Evolutionary conservation across 2,329 filamentous ascomycete genomes (phyloP).

Genomic region (Albophoma yamanashiensis): DNA sequence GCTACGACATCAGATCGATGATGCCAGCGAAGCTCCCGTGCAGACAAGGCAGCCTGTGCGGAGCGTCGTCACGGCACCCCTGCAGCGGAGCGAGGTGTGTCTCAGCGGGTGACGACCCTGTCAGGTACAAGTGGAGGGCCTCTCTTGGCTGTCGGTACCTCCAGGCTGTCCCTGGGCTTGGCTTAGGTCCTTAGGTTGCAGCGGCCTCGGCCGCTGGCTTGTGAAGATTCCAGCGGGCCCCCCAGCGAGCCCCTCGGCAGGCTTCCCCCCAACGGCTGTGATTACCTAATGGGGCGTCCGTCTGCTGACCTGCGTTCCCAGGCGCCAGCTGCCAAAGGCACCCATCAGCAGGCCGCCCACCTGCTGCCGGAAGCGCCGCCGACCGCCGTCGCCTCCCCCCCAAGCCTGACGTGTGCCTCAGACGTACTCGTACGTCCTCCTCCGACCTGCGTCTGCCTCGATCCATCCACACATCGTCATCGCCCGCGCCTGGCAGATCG

Average conservation of each 20-base stretch:
- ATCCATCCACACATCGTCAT: conserved; percentile 5
- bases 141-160: background rate
- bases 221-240: too few species aligned
- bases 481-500: conserved; percentile 4
- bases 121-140: background rate
- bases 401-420: conserved; percentile 13
- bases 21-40: conserved; percentile 2
- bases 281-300: background rate
- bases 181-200: background rate
- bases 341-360: conserved; percentile 1
- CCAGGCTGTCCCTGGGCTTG: background rate
- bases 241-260: background rate
- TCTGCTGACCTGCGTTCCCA: background rate
- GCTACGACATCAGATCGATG: background rate
- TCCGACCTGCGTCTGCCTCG: conserved; percentile 1
- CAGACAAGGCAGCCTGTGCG: background rate
- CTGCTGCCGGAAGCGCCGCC: background rate
- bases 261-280: background rate
- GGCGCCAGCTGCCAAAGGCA: background rate
- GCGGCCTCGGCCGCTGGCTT: too few species aligned
- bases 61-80: background rate
- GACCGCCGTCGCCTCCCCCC: conserved; percentile 4
- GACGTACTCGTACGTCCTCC: conserved; percentile 3
- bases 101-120: background rate
- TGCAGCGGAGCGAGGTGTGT: background rate